These are phyloP conservation scores for Auricularia sp. DNA, from an alignment of 768 basidiomycete species.

Conservation along the genomic window DNA sequence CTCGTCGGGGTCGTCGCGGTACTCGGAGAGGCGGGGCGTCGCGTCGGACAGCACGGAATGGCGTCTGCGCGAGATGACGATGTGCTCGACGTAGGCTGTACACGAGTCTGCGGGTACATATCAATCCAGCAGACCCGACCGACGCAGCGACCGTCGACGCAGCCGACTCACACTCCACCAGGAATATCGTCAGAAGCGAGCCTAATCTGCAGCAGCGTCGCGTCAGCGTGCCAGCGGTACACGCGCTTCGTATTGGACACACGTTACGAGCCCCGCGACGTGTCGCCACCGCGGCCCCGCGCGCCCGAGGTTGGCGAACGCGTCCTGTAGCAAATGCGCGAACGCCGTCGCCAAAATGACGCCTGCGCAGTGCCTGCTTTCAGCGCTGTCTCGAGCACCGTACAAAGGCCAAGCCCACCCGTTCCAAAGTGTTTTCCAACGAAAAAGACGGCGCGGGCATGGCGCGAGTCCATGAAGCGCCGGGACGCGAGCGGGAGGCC, in stretches of 20 bases:
- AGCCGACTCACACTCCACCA: constrained; percentile 60
- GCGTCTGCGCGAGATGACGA: constrained; percentile 26
- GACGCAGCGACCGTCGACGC: neutral
- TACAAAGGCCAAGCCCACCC: constrained; percentile 23
- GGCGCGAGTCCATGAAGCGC: neutral
- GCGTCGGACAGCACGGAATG: neutral
- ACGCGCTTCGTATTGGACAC: constrained; percentile 3
- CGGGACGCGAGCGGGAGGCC: constrained; percentile 11
- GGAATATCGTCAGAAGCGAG: constrained; percentile 62
- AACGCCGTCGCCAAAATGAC: constrained; percentile 80
- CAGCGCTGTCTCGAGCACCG: constrained; percentile 2
- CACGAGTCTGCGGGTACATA: constrained; percentile 45
- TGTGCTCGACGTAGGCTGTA: constrained; percentile 59
- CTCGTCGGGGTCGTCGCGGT: constrained; percentile 7
- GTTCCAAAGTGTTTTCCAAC: constrained; percentile 86
- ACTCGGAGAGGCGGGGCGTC: neutral
- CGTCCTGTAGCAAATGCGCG: constrained; percentile 69
- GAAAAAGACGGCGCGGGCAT: constrained; percentile 42
- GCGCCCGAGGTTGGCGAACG: constrained; percentile 50
- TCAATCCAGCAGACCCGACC: neutral
- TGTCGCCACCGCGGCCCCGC: constrained; percentile 39
- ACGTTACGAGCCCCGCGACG: constrained; percentile 69
- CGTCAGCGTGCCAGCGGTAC: constrained; percentile 2
- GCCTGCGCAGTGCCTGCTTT: constrained; percentile 27
- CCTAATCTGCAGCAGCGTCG: constrained; percentile 32